Evolutionary conservation across 2,329 filamentous ascomycete species (phyloP).

Genomic region (Lasiodiplodia gonubiensis): DNA sequence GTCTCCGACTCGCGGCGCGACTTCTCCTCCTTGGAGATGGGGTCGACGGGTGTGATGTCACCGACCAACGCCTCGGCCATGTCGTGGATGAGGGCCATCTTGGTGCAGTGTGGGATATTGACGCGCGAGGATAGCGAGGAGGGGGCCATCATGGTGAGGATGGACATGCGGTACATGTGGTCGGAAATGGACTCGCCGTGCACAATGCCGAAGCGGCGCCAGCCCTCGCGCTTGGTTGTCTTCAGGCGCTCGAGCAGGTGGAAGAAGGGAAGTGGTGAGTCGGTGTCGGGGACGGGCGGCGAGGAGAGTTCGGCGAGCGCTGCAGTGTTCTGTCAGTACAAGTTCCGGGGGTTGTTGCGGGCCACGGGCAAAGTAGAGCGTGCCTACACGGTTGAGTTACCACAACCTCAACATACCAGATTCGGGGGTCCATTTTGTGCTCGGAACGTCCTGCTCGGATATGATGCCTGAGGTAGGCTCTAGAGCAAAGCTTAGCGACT

Average conservation of each 20-base stretch:
- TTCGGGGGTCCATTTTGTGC: constrained; percentile 50
- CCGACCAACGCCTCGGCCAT: constrained; percentile 96
- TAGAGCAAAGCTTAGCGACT: constrained; percentile 29
- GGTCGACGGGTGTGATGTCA: constrained; percentile 94
- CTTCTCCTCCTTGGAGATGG: constrained; percentile 86
- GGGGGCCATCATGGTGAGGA: constrained; percentile 92
- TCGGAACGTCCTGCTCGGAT: constrained; percentile 36
- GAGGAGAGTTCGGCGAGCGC: constrained; percentile 69
- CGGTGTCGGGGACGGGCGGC: constrained; percentile 63
- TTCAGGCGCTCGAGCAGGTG: constrained; percentile 93
- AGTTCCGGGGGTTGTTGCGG: background rate
- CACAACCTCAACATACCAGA: constrained; percentile 49
- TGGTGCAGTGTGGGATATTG: constrained; percentile 82
- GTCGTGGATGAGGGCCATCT: constrained; percentile 96
- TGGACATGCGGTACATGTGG: constrained; percentile 99
- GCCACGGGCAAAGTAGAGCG: constrained; percentile 16
- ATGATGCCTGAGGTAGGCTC: constrained; percentile 45
- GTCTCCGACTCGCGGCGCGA: constrained; percentile 82
- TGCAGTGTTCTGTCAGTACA: constrained; percentile 34
- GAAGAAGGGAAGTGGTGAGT: constrained; percentile 87
- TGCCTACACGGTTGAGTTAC: constrained; percentile 25
- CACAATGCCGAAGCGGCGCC: constrained; percentile 82
- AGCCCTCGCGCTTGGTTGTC: constrained; percentile 95
- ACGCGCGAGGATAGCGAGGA: constrained; percentile 71
- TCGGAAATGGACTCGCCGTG: constrained; percentile 89